Evolutionary conservation across 1,284 basidiomycete species (phyloP).

Genomic region (Calocybe gambosa): DNA sequence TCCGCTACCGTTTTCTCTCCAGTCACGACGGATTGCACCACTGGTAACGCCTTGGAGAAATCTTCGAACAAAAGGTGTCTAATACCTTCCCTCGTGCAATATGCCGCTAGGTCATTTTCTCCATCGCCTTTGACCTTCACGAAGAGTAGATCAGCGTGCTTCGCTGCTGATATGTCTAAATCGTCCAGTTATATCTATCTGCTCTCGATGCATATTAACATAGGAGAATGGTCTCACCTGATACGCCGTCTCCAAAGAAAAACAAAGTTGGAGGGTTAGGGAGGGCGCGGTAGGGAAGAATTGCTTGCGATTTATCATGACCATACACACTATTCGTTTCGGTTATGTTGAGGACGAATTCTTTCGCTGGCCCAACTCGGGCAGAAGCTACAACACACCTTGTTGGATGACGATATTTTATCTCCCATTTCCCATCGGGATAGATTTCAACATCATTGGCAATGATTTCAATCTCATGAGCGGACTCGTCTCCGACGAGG

Average conservation of each 20-base stretch:
- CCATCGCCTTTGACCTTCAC: slow-evolving; percentile 77
- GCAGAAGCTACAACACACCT: slow-evolving; percentile 38
- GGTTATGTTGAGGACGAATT: too few relatives aligned
- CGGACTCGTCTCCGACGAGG: slow-evolving; percentile 68
- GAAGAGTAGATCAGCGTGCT: slow-evolving; percentile 85
- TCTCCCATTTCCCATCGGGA: slow-evolving; percentile 73
- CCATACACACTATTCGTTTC: slow-evolving; percentile 72
- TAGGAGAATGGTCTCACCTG: slow-evolving; percentile 40
- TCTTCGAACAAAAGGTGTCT: slow-evolving; percentile 62
- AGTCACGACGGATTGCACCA: slow-evolving; percentile 63
- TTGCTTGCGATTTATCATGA: slow-evolving; percentile 91
- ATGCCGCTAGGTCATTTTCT: slow-evolving; percentile 81
- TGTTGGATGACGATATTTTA: slow-evolving; percentile 84
- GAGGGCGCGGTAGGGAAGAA: slow-evolving; percentile 77
- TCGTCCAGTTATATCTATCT: too few relatives aligned
- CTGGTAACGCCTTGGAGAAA: slow-evolving; percentile 53
- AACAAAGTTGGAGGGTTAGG: slow-evolving; percentile 74
- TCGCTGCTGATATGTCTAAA: slow-evolving; percentile 82
- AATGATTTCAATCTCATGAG: slow-evolving; percentile 79
- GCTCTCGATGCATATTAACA: too few relatives aligned
- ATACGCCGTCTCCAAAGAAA: slow-evolving; percentile 95
- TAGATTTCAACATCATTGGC: slow-evolving; percentile 77
- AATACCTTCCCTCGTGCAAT: slow-evolving; percentile 67
- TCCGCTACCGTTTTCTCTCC: slow-evolving; percentile 44
- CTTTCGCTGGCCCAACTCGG: too few relatives aligned